Evolutionary conservation across 345 rosid genomes (phyloP), one percentile per base, ranked within the genome.

Genomic region (Microthlaspi erraticum): DNA sequence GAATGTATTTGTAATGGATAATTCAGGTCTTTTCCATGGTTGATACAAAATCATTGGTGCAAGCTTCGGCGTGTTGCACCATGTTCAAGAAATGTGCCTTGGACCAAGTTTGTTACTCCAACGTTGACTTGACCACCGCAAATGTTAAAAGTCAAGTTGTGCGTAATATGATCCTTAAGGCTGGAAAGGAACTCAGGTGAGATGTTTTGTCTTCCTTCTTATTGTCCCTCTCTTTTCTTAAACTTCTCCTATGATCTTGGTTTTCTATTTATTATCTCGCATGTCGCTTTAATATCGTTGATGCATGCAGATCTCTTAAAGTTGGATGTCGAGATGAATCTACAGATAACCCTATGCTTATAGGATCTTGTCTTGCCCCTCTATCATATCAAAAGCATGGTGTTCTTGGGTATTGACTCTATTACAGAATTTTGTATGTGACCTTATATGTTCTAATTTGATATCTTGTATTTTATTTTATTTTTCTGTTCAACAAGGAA

Each of bases 21-120:
- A 5, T 13, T 63, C 75, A 88, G 92, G 87, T 91, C 8, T 87
- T 91, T 70, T 85, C 95, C 1, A 80, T 84, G 95, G 88, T 91
- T 52, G 92, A 91, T 80, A 74, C 85, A 0, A 88, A 84, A 68
- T 87, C 88, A 74, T 72, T 88, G 62, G 82, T 87, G 75, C 84
- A 83, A 66, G 91, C 83, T 43, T 84, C 84, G 4, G 97, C 88
- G 3, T 72, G 87, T 33, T 88, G 95, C 78, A 87, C 83, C n/a
- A 76, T 88, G 90, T 91, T 91, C 73, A 62, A 73, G 66, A 84
- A 79, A 72, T 91, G 83, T 64, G 87, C 93, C 18, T 83, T 79
- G 90, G 90, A 91, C 77, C 89, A 85, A 42, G 54, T 77, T 36
- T 88, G 91, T 76, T 88, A 88, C 70, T 66, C 86, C 29, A 52